Base-by-base conservation (phyloP, 768 basidiomycete species). In the Austroboletus eburneus region DNA sequence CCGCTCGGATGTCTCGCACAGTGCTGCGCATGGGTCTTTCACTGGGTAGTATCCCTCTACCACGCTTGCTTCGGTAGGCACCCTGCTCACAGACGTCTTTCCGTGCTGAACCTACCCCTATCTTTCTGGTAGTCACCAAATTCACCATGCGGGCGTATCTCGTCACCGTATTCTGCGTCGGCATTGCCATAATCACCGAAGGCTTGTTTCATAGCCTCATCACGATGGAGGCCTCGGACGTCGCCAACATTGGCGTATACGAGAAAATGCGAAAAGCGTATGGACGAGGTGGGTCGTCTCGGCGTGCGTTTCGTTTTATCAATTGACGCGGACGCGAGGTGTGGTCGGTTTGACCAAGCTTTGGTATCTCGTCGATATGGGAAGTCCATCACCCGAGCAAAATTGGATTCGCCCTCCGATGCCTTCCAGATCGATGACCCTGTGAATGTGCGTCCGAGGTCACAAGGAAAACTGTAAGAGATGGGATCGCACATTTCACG, bases 11-110 rank as follows among this genome's bases (percentile, higher is more conserved):
- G 60, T 40, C 51, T 61, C 9, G n/a, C 49, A 0, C 61, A 63
- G 33, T 62, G 58, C 25, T 55, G 42, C 20, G 29, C 55, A 16
- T 62, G 60, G 60, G 57, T 57, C 9, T 48, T 62, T 22, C 60
- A 61, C 22, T 63, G 55, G 57, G 43, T 48, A 4, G 37, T 57
- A 32, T 47, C 51, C 0, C 22, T 53, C 0, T 61, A 63, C 42
- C 42, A 50, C 14, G 60, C 57, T 22, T 42, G 47, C 45, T 63
- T 61, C 22, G 46, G 59, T 60, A 21, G 3, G 59, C 38, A 21
- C 20, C 23, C 1, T 21, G 6, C 23, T 42, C 21, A 16, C 4
- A n/a, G 18, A 8, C 6, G 23, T 33, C 16, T 39, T 8, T 4
- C 17, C 16, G 2, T n/a, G 3, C 22, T 30, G 5, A 18, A 4